phyloP scores from a whole-genome alignment of 1,284 basidiomycete genomes.

The Leucoagaricus sp. region DNA sequence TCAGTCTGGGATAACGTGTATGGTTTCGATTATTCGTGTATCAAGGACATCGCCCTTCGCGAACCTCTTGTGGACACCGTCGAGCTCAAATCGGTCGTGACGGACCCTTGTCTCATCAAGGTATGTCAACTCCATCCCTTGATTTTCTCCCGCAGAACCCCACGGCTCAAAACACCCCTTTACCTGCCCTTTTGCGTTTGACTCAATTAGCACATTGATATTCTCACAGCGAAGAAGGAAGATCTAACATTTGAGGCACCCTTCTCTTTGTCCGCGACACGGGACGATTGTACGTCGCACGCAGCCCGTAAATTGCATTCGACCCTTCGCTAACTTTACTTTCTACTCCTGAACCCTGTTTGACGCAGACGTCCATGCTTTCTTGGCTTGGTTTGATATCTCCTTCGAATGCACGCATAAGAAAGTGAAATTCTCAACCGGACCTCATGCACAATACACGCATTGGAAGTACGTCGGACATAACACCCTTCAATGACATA shows the following conservation, averaged over 20 bases:
- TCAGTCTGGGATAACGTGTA: conserved; percentile 99
- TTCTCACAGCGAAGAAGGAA: conserved; percentile 93
- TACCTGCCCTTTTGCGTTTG: conserved; percentile 4
- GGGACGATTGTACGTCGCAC: conserved; percentile 83
- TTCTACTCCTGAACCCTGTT: conserved; percentile 7
- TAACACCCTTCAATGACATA: neutral
- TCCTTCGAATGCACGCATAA: conserved; percentile 97
- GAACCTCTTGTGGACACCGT: conserved; percentile 99
- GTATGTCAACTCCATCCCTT: conserved; percentile 36
- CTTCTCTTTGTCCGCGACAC: conserved; percentile 82
- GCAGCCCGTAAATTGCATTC: neutral
- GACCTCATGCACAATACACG: conserved; percentile 95
- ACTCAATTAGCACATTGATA: conserved; percentile 75
- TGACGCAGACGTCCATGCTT: conserved; percentile 88
- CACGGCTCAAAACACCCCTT: neutral
- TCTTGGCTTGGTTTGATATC: conserved; percentile 99
- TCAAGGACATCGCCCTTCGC: conserved; percentile 97
- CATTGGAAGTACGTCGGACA: conserved; percentile 86
- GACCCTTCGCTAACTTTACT: neutral
- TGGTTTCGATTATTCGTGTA: conserved; percentile 99
- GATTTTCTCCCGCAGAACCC: neutral
- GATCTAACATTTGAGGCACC: conserved; percentile 86
- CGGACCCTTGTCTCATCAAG: conserved; percentile 87
- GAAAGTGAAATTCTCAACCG: conserved; percentile 93
- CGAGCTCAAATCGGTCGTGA: conserved; percentile 90